A percentile compares a stretch with the other conserved stretches of the same genome.
These are phyloP conservation scores for Ganoderma sinense DNA, from an alignment of 1,284 basidiomycete genomes.

Conservation along the genomic window DNA sequence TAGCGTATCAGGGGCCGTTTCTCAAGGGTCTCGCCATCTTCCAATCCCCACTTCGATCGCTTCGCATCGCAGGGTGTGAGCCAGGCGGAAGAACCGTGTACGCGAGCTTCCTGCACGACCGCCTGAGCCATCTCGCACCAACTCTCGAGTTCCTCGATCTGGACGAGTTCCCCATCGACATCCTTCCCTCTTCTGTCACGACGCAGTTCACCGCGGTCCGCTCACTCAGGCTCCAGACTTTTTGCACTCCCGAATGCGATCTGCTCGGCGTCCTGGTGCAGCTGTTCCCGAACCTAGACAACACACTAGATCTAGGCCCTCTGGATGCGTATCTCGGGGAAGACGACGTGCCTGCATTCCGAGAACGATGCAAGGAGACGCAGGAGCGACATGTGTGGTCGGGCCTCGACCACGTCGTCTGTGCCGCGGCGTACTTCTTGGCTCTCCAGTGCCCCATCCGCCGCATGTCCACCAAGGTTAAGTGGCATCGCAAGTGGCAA, in stretches of 20 bases:
- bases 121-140: background rate
- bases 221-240: background rate
- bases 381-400: background rate
- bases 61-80: background rate
- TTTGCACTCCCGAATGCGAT: background rate
- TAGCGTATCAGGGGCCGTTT: no score
- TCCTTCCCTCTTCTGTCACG: background rate
- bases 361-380: background rate
- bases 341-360: background rate
- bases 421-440: background rate
- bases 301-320: background rate
- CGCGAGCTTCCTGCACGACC: background rate
- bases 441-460: background rate
- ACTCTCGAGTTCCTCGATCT: background rate
- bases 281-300: background rate
- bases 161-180: background rate
- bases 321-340: background rate
- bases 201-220: background rate
- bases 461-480: background rate
- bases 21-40: background rate
- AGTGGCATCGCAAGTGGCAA: background rate
- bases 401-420: background rate
- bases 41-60: background rate
- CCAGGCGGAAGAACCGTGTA: background rate
- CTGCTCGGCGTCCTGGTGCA: background rate